These are phyloP conservation scores for Parsonsia alboflavescens DNA, from an alignment of 257 asterid genomes.

Conservation along the genomic window DNA sequence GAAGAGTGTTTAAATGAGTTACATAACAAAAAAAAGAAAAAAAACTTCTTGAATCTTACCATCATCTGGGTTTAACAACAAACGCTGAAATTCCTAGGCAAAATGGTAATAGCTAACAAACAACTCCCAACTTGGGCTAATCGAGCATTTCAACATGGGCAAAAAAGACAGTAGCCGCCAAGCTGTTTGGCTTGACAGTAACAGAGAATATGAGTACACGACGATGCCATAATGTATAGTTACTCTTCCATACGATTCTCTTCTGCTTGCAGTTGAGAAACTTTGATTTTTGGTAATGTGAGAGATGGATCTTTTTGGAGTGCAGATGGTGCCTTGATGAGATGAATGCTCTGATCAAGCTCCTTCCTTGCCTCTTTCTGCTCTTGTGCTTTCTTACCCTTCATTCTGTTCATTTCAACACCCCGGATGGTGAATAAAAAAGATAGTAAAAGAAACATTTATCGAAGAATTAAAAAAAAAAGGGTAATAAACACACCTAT, in stretches of 20 bases:
- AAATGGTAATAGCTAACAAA: slow-evolving; percentile 2
- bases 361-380: slow-evolving; percentile 41
- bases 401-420: slow-evolving; percentile 47
- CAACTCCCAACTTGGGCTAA: neutral
- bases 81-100: neutral
- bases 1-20: too few relatives aligned
- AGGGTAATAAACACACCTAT: slow-evolving; percentile 38
- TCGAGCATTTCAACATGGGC: neutral
- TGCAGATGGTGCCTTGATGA: slow-evolving; percentile 58
- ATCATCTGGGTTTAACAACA: neutral
- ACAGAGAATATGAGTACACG: neutral
- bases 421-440: slow-evolving; percentile 6
- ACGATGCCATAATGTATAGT: neutral
- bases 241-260: slow-evolving; percentile 38
- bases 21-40: neutral
- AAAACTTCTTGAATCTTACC: neutral
- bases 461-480: neutral
- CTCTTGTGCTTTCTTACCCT: slow-evolving; percentile 47
- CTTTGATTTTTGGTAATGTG: slow-evolving; percentile 41
- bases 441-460: neutral
- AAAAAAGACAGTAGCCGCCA: neutral
- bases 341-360: slow-evolving; percentile 45
- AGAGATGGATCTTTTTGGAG: slow-evolving; percentile 39
- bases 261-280: slow-evolving; percentile 14
- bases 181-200: neutral